Base-by-base conservation (phyloP, 192 early-diverging fungal species). In the Mortierella alpina region DNA sequence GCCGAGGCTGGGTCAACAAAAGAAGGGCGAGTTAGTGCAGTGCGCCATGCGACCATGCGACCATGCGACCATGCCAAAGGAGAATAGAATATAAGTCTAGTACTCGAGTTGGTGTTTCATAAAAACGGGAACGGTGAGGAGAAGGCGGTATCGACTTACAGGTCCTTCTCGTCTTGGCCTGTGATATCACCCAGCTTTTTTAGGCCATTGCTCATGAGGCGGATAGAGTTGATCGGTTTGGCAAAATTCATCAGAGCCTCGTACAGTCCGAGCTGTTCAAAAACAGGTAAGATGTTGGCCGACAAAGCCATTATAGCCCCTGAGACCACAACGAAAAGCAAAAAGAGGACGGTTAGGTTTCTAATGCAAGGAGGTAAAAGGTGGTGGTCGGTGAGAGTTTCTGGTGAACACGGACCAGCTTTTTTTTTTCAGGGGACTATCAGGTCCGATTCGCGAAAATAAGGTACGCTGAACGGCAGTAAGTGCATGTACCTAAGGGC, bases 161-260 rank as follows among this genome's bases (percentile, higher is more conserved):
- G 41, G 15, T 59, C 58, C 42, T 59, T 59, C 58, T 59, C 58
- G 11, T 59, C 58, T 15, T 42, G 15, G 7, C 41, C 41, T 9
- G 39, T 41, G 58, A 59, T 31, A n/a, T 59, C 39, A n/a, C 58
- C 58, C 39, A 59, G 39, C 39, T 41, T 59, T n/a, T 59, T 59
- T 15, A 59, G 58, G 7, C 42, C 58, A 8, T 42, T 9, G 22
- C 39, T 42, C 39, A 59, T 42, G 58, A 59, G 42, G 17, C 42
- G 39, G 40, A 59, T 42, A 41, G 39, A 31, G 13, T 59, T 59
- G 58, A 59, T 59, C 58, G 58, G 58, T 9, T 59, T 59, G 58
- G 58, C 39, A 17, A 59, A 31, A 1, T 41, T 41, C 40, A 13
- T 31, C 8, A 59, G 58, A 2, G 39, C 58, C 23, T 59, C 58